Evolutionary conservation across 352 stramenopile genomes (phyloP).

Genomic region (Aphanomyces stellatus): DNA sequence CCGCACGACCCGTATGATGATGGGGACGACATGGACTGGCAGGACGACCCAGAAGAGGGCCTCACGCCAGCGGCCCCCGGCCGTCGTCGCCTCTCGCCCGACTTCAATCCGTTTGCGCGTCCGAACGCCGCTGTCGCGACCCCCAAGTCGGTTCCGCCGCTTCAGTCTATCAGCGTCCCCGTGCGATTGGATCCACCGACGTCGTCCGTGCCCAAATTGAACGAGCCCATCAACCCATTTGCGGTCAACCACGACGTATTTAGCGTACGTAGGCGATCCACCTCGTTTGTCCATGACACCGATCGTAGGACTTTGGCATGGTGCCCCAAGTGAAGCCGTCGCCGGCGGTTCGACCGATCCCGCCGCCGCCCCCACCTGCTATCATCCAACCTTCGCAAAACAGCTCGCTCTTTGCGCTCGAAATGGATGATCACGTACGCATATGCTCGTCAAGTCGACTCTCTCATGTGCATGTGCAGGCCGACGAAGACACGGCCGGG

Average conservation of each 20-base stretch:
- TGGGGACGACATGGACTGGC: slow-evolving; percentile 14
- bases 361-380: slow-evolving; percentile 9
- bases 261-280: slow-evolving; percentile 43
- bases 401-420: slow-evolving; percentile 43
- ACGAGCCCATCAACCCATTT: slow-evolving; percentile 15
- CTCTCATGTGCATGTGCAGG: background rate
- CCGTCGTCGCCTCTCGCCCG: background rate
- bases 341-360: slow-evolving; percentile 26
- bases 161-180: no score
- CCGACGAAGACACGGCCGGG: slow-evolving; percentile 42
- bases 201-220: background rate
- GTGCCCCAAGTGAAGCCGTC: slow-evolving; percentile 68
- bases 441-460: slow-evolving; percentile 22
- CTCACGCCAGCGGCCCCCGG: background rate
- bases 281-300: background rate
- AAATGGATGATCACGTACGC: slow-evolving; percentile 51
- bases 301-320: slow-evolving; percentile 73
- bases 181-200: background rate
- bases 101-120: slow-evolving; percentile 11
- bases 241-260: slow-evolving; percentile 48
- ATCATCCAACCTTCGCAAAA: slow-evolving; percentile 1
- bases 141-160: background rate
- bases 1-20: slow-evolving; percentile 13
- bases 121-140: background rate
- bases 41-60: slow-evolving; percentile 2